These are phyloP conservation scores for Daldinia grandis DNA, from an alignment of 495 filamentous ascomycete species.

Conservation along the genomic window DNA sequence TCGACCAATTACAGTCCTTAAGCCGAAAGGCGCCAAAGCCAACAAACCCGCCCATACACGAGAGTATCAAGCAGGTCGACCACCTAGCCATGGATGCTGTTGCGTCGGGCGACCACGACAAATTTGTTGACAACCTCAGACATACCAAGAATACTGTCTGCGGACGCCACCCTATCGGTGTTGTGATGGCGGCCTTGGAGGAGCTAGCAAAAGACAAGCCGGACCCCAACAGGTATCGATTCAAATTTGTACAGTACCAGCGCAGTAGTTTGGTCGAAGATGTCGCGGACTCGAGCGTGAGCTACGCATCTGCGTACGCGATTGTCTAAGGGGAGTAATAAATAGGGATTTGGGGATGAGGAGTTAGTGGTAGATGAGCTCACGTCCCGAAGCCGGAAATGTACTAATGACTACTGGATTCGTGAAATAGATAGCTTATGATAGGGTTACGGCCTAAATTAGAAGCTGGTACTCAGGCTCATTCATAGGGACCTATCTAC, in stretches of 20 bases:
- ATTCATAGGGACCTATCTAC: background rate
- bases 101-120: constrained; percentile 71
- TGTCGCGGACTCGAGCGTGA: constrained; percentile 85
- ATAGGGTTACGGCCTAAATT: background rate
- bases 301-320: constrained; percentile 87
- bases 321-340: constrained; percentile 51
- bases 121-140: constrained; percentile 72
- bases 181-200: constrained; percentile 90
- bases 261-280: constrained; percentile 80
- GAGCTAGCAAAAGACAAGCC: constrained; percentile 52
- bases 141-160: constrained; percentile 92
- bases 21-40: constrained; percentile 42
- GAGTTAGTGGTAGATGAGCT: constrained; percentile 28
- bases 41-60: constrained; percentile 71
- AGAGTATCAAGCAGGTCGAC: constrained; percentile 86
- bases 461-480: background rate
- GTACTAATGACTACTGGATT: constrained; percentile 4
- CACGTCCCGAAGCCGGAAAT: constrained; percentile 18
- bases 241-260: constrained; percentile 91
- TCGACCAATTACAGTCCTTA: constrained; percentile 36
- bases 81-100: constrained; percentile 83
- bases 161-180: constrained; percentile 93
- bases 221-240: constrained; percentile 63
- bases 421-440: background rate
- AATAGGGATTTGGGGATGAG: background rate